These are phyloP conservation scores for Podospora pseudocomata DNA, from an alignment of 495 filamentous ascomycete species.

Conservation along the genomic window DNA sequence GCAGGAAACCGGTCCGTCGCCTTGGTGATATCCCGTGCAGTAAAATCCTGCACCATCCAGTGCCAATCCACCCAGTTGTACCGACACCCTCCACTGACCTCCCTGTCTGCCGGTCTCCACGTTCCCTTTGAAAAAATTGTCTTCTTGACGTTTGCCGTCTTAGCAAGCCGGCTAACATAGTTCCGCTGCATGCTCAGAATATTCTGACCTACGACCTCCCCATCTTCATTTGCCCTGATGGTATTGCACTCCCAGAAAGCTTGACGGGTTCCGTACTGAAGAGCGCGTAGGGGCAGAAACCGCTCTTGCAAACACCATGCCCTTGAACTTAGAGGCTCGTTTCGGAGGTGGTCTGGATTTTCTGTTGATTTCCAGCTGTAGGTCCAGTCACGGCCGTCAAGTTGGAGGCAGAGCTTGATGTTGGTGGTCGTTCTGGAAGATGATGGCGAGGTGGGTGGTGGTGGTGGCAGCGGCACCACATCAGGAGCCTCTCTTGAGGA, in stretches of 20 bases:
- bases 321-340: conserved; percentile 29
- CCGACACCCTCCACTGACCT: not conserved
- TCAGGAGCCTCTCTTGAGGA: conserved; percentile 1
- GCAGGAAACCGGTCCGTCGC: conserved; percentile 35
- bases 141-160: not conserved
- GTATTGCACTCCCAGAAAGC: conserved; percentile 33
- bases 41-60: conserved; percentile 28
- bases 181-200: not conserved
- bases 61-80: conserved; percentile 27
- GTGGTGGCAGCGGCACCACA: conserved; percentile 7
- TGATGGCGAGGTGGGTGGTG: not conserved
- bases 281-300: conserved; percentile 24
- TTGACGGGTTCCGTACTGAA: conserved; percentile 28
- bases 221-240: conserved; percentile 22
- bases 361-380: too few species aligned
- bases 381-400: not conserved
- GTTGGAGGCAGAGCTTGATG: conserved; percentile 11
- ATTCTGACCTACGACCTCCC: conserved; percentile 18
- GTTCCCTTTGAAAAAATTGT: not conserved
- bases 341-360: conserved; percentile 2
- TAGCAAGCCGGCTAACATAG: not conserved
- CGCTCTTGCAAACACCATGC: conserved; percentile 41
- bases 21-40: conserved; percentile 26
- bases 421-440: not conserved
- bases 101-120: not conserved